Evolutionary conservation across 2,329 filamentous ascomycete species (phyloP).

Genomic region (Xylaria sp.): DNA sequence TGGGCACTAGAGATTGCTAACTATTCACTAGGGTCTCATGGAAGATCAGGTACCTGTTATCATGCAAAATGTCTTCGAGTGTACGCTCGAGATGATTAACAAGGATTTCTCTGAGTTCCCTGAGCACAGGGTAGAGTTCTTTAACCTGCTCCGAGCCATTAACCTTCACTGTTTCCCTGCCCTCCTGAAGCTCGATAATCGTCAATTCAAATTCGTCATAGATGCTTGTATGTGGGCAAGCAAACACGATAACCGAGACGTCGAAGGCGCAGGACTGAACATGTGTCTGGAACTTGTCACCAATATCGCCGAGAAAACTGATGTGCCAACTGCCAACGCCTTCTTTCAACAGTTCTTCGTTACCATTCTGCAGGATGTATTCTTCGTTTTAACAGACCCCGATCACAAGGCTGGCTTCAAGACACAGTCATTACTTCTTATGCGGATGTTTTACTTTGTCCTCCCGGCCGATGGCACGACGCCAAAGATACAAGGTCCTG

Average conservation of each 20-base stretch:
- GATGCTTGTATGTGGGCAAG: conserved; percentile 99
- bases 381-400: conserved; percentile 96
- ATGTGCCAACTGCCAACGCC: conserved; percentile 84
- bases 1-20: conserved; percentile 37
- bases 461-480: conserved; percentile 73
- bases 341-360: conserved; percentile 99
- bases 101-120: conserved; percentile 99
- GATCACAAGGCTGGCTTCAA: conserved; percentile 99
- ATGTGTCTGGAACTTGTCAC: conserved; percentile 98
- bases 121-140: conserved; percentile 99
- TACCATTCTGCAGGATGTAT: conserved; percentile 94
- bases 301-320: conserved; percentile 95
- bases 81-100: conserved; percentile 99
- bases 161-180: conserved; percentile 97
- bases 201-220: conserved; percentile 99
- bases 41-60: conserved; percentile 97
- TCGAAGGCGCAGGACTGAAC: conserved; percentile 93
- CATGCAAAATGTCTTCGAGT: conserved; percentile 99
- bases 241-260: conserved; percentile 98
- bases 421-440: conserved; percentile 91
- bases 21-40: conserved; percentile 78
- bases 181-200: conserved; percentile 90
- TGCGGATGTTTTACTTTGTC: conserved; percentile 97
- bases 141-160: conserved; percentile 94
- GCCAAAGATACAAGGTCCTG: conserved; percentile 90